Evolutionary conservation across 2,329 filamentous ascomycete genomes (phyloP).

Genomic region (Trichoderma afroharzianum): DNA sequence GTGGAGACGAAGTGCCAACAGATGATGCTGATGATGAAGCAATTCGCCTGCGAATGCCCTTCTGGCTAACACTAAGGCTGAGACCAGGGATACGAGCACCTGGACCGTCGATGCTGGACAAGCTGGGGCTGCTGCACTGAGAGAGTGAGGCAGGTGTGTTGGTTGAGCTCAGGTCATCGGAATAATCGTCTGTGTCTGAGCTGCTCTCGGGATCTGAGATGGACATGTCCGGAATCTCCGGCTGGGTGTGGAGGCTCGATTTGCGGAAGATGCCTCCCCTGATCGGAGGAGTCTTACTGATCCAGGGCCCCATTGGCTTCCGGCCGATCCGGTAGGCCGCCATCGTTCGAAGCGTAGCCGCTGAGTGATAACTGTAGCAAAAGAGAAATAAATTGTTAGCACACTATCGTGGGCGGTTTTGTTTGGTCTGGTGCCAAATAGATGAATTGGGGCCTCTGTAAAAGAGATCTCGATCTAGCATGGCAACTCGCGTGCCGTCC

Average conservation of each 20-base stretch:
- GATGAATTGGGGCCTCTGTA: neutral
- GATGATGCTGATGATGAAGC: neutral
- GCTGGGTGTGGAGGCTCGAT: slow-evolving; percentile 12
- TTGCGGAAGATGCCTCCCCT: slow-evolving; percentile 40
- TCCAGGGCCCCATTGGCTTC: slow-evolving; percentile 51
- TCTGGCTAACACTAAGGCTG: neutral
- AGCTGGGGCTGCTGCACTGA: slow-evolving; percentile 5
- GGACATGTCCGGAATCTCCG: slow-evolving; percentile 19
- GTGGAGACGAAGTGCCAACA: slow-evolving; percentile 19
- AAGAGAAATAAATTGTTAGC: slow-evolving; percentile 17
- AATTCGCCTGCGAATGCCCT: slow-evolving; percentile 3
- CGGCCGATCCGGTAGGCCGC: slow-evolving; percentile 58
- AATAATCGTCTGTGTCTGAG: slow-evolving; percentile 14
- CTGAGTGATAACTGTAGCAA: slow-evolving; percentile 52
- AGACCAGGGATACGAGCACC: neutral
- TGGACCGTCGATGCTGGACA: neutral
- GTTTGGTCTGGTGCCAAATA: neutral
- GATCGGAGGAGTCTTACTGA: slow-evolving; percentile 58
- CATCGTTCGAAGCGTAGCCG: slow-evolving; percentile 53
- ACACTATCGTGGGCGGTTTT: neutral
- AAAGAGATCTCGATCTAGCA: slow-evolving; percentile 4
- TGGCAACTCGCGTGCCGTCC: neutral
- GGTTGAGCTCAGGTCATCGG: slow-evolving; percentile 6
- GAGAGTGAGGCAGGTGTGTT: neutral
- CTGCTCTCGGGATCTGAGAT: slow-evolving; percentile 10